Base-by-base conservation (phyloP, 345 rosid genomes). In the Linum usitatissimum region DNA sequence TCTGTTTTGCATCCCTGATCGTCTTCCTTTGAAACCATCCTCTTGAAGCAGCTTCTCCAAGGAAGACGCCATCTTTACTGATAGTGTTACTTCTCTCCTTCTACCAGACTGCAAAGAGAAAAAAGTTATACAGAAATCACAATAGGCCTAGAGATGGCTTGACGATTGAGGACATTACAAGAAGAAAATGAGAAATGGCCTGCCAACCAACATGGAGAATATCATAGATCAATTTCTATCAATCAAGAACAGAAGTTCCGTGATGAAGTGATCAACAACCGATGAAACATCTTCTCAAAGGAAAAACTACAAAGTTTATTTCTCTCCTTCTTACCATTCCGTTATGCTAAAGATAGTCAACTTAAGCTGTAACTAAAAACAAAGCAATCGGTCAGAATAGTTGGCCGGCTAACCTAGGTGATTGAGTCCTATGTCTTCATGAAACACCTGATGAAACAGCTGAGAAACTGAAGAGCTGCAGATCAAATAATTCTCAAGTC, bases 11-110 rank as follows among this genome's bases (percentile, higher is more conserved):
- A 62, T 40, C 66, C 53, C 63, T n/a, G 79, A 73, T 64, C 66
- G 73, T 57, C 77, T 69, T 58, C 84, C 81, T 68, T 61, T 71
- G 63, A 86, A 83, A 39, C 88, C 88, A 64, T 86, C 92, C 72
- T 78, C 75, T 55, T 75, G 77, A 36, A 86, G 88, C 72, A 86
- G 85, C 48, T 83, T 79, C 77, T 75, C 86, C 76, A 80, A 74
- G 18, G 90, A 81, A 20, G 88, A 74, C 38, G 81, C 81, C 88
- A 79, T 85, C 30, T 58, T 55, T 30, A 54, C 60, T 12, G 42
- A 58, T 13, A 55, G 42, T 59, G n/a, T 36, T 53, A 68, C 34
- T 8, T 48, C 19, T 34, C 34, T 30, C 53, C 57, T 31, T 61
- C 9, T 23, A 13, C 30, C 19, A 36, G 18, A 55, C 14, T 53